These are phyloP conservation scores for Mycosarcoma maydis DNA, from an alignment of 1,284 basidiomycete species.

Conservation along the genomic window DNA sequence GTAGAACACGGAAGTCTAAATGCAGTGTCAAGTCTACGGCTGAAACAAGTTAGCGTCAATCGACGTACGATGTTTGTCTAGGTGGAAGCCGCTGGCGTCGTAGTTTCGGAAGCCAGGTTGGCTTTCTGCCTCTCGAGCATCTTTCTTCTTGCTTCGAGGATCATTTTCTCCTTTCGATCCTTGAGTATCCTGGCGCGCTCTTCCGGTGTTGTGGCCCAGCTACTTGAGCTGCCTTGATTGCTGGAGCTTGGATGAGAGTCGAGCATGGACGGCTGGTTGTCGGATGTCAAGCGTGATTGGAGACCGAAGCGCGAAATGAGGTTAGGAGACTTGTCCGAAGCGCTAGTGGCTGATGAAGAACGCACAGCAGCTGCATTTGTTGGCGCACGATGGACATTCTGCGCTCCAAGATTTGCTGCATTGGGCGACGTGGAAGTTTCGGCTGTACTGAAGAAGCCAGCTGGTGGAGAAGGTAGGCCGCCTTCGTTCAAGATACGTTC, in stretches of 20 bases:
- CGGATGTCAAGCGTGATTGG: constrained; percentile 27
- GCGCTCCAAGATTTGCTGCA: constrained; percentile 16
- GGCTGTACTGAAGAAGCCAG: constrained; percentile 45
- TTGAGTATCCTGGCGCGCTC: constrained; percentile 42
- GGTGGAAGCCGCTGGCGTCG: neutral
- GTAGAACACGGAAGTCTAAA: too few species aligned
- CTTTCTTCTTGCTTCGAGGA: constrained; percentile 43
- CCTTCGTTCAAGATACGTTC: constrained; percentile 61
- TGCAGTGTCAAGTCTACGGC: too few species aligned
- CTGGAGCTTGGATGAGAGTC: constrained; percentile 12
- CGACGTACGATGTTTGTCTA: too few species aligned
- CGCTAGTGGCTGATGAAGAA: constrained; percentile 16
- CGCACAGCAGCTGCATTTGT: constrained; percentile 14
- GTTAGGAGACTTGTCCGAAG: constrained; percentile 30
- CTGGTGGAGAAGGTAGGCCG: constrained; percentile 50
- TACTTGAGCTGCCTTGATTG: constrained; percentile 29
- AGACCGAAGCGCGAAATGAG: constrained; percentile 52
- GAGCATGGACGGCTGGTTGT: constrained; percentile 13
- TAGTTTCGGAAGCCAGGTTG: neutral
- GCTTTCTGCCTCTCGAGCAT: constrained; percentile 33
- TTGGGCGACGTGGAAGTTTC: constrained; percentile 21
- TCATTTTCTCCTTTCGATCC: constrained; percentile 54
- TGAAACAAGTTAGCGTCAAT: too few species aligned
- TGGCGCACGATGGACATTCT: constrained; percentile 20
- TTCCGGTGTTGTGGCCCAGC: constrained; percentile 44